Percentiles rank a stretch among this genome's conserved stretches.
Evolutionary conservation across 2,329 filamentous ascomycete species (phyloP).

Genomic region (Bipolaris cookei): DNA sequence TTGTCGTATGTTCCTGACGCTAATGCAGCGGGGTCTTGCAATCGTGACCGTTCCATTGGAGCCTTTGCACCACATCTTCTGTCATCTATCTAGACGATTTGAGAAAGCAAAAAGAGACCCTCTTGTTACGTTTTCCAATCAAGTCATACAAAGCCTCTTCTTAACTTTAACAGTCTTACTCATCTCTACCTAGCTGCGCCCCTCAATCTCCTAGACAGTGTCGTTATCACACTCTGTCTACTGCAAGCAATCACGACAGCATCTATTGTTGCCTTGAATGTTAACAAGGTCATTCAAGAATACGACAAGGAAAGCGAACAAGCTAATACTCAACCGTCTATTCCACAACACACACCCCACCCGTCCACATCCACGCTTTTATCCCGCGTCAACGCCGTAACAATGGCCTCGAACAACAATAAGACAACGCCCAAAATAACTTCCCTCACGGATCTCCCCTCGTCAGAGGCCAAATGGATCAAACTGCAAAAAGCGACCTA

Average conservation of each 20-base stretch:
- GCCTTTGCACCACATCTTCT: neutral
- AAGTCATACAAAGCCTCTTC: neutral
- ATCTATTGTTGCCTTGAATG: slow-evolving; percentile 10
- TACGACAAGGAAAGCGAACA: neutral
- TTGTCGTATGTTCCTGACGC: slow-evolving; percentile 13
- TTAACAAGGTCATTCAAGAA: slow-evolving; percentile 1
- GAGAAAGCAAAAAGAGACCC: neutral
- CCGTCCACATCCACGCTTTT: slow-evolving; percentile 7
- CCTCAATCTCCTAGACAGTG: neutral
- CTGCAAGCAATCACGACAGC: neutral
- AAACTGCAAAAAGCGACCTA: slow-evolving; percentile 57
- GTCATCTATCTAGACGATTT: neutral
- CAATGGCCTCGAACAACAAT: slow-evolving; percentile 11
- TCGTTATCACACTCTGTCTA: slow-evolving; percentile 4
- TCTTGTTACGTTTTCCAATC: neutral
- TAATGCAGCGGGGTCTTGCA: slow-evolving; percentile 7
- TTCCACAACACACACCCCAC: neutral
- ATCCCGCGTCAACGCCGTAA: slow-evolving; percentile 15
- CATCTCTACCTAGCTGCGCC: neutral
- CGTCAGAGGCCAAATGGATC: slow-evolving; percentile 36
- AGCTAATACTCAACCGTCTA: neutral
- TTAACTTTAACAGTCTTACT: neutral
- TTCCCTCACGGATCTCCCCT: slow-evolving; percentile 31
- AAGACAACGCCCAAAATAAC: slow-evolving; percentile 25
- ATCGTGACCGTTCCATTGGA: neutral